Evolutionary conservation across 2,329 filamentous ascomycete genomes (phyloP), one percentile per base, ranked within the genome.

Genomic region (Botrytis fragariae): DNA sequence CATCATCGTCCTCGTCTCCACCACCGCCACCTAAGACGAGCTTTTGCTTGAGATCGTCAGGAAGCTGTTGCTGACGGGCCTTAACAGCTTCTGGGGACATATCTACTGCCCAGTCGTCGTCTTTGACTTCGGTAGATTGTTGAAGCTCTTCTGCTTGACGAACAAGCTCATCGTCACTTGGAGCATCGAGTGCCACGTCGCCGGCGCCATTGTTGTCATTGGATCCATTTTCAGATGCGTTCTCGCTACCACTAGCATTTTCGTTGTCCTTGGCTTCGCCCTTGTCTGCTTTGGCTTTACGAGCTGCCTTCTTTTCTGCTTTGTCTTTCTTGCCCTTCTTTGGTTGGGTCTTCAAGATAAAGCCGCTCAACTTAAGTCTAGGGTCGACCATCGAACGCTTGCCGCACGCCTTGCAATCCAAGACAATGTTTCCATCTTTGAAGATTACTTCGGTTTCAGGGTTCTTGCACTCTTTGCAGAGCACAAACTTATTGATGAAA

Each of bases 401-500:
- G 82, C 96, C 96, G 82, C 96, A 99, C 76, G 96, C 96, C 87
- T 99, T 99, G 92, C 96, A 99, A 85, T 99, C 96, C 78, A 98
- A 91, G 76, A 93, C 85, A 83, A 99, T 98, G 82, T 89, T 90
- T 72, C 92, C 93, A 80, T 98, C 95, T 85, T 97, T 98, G 88
- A 98, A 94, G 81, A 92, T 90, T 81, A 98, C 92, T 78, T 97
- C 95, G 78, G 96, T 99, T 88, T 99, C 96, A 51, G 96, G 96
- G 84, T 99, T 99, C 90, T 97, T 97, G 92, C 96, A 99, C 84
- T 97, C 95, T 87, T 97, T 97, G 93, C 96, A 99, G 77, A 99
- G 94, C 81, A 99, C 96, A 79, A 98, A 99, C 86, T 94, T 97
- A 87, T 91, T 89, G 86, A 99, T 99, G 89, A 99, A 99, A 80